Evolutionary conservation across 257 asterid genomes (phyloP), one percentile per base, ranked within the genome.

Genomic region (Fraxinus anomala): DNA sequence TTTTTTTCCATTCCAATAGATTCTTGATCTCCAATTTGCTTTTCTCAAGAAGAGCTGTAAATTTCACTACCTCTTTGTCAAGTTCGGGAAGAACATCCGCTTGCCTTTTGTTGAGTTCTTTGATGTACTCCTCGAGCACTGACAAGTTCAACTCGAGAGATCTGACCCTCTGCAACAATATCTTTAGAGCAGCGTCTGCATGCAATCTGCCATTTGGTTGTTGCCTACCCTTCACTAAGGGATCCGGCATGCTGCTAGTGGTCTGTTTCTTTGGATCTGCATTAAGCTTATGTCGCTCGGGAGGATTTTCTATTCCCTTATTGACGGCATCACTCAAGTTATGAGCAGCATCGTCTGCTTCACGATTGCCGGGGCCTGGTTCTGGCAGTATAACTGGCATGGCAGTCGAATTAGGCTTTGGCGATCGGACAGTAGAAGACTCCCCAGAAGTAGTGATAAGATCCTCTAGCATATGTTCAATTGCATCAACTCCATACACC

Each of bases 381-480:
- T 90, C 93, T 19, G 91, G 84, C 34, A 66, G n/a, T 78, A 73
- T 74, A 66, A 77, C 67, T 72, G 91, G 89, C 68, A 71, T 36
- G 33, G 74, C 80, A 8, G 98, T 90, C 12, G 89, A 82, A 80
- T 89, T 88, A 19, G 87, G 86, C 76, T 77, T 74, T 47, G 87
- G 72, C 47, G 67, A 72, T 79, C 77, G 82, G 56, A 80, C 85
- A 21, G 84, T 24, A n/a, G 89, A 79, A 76, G 92, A 69, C 51
- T 83, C 97, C 65, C 73, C 88, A 7, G 97, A 84, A 69, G 91
- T 86, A 44, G 87, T 92, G 33, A 92, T 90, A 77, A 96, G 91
- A 89, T 93, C 99, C 86, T 92, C 98, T 11, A 96, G 99, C 99
- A 96, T 96, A 47, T 91, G 93, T 76, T 92, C 99, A 10, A 96